Base-by-base conservation (phyloP, 495 filamentous ascomycete species). In the Aspergillus panamensis region DNA sequence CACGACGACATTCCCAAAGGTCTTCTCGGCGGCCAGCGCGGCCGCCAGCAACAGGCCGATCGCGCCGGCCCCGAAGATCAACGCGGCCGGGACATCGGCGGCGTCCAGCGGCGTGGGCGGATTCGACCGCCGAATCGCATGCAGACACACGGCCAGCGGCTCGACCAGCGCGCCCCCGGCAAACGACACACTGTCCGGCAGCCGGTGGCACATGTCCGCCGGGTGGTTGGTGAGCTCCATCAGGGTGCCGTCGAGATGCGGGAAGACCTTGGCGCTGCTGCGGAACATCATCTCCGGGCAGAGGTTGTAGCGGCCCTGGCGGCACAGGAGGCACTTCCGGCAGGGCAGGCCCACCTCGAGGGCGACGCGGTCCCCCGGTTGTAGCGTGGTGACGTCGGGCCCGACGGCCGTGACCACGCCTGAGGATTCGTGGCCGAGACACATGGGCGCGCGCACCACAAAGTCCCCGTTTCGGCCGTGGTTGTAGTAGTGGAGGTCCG, bases 261-360 rank as follows among this genome's bases (percentile, higher is more conserved):
- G 88, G 69, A 85, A 87, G 30, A 77, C 71, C 73, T 92, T 92
- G 14, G 90, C 91, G 47, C 85, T 89, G 66, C 84, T 87, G 47
- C 89, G 78, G 73, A 96, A 96, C 48, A 75, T 77, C 83, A 96
- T 87, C 9, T 73, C 70, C n/a, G 79, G 77, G 78, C 91, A 96
- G 74, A 96, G 89, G 70, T 95, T 96, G 70, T 95, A 94, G 51
- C 90, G 79, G 25, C 87, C 87, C 44, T 77, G 75, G 17, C 62
- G 62, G 69, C 90, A 95, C 20, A 86, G 72, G 8, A 79, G 74
- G 68, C 90, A 95, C 44, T 75, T 62, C 25, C 79, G 80, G 66
- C 90, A 95, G n/a, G 89, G 88, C 8, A 90, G 71, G n/a, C 89
- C 89, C 64, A 91, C 87, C 75, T 94, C 90, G 16, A 94, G 76